phyloP scores from a whole-genome alignment of 1,284 basidiomycete species.

The Irpex lacteus region DNA sequence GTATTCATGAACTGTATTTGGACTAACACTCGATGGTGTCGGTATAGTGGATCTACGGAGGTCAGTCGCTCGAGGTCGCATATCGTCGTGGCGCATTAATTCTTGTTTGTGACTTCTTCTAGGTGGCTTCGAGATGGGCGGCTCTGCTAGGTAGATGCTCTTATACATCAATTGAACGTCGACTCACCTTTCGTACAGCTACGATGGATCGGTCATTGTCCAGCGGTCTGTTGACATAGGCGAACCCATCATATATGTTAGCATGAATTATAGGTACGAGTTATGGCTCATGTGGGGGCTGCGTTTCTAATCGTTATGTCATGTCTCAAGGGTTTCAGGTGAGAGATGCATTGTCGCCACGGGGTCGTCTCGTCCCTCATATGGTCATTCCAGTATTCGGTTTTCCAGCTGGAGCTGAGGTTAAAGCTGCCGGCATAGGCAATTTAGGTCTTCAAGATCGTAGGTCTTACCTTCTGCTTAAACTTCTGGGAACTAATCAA shows the following conservation, averaged over 20 bases:
- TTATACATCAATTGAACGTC: neutral
- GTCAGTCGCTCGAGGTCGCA: constrained; percentile 21
- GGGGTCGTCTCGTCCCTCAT: neutral
- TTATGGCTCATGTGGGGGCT: too few species aligned
- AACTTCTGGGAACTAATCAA: neutral
- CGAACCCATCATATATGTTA: constrained; percentile 26
- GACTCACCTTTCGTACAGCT: constrained; percentile 3
- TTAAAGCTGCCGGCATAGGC: constrained; percentile 31
- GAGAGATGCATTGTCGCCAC: neutral
- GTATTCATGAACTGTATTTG: neutral
- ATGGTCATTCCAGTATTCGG: constrained; percentile 26
- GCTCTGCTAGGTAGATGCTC: constrained; percentile 1
- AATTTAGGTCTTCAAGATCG: constrained; percentile 37
- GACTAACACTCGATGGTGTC: neutral
- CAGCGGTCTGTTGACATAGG: constrained; percentile 37
- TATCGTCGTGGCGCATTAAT: neutral
- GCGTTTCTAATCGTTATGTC: neutral
- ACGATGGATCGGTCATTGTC: constrained; percentile 35
- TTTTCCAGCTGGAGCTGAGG: constrained; percentile 33
- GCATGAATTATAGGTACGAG: constrained; percentile 25
- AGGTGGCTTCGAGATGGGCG: neutral
- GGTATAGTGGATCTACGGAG: constrained; percentile 49
- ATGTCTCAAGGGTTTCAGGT: neutral
- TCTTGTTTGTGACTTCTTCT: constrained; percentile 1
- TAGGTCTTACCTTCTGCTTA: constrained; percentile 16